These are phyloP conservation scores for Pythium plurisporium DNA, from an alignment of 352 stramenopile genomes.

Conservation along the genomic window DNA sequence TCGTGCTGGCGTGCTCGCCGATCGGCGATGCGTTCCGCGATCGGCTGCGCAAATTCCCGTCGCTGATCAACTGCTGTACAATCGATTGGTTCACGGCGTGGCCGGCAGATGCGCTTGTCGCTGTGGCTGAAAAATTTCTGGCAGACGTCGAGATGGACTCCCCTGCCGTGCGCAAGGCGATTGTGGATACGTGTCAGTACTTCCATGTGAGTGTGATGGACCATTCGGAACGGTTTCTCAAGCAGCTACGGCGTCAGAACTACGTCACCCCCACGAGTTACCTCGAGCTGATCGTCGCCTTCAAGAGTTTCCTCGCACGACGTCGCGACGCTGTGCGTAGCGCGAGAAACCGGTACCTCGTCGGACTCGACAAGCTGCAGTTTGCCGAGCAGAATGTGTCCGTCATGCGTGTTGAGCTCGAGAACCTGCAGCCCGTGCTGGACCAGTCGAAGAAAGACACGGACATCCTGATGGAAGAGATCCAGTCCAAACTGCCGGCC, in stretches of 20 bases:
- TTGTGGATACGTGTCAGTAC: no score
- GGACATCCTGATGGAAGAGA: slow-evolving; percentile 91
- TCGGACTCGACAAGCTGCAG: slow-evolving; percentile 92
- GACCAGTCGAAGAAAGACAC: slow-evolving; percentile 90
- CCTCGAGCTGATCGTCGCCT: slow-evolving; percentile 93
- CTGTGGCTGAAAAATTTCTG: slow-evolving; percentile 89
- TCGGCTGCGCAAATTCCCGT: slow-evolving; percentile 93
- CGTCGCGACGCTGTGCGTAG: slow-evolving; percentile 81
- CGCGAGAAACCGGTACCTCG: slow-evolving; percentile 85
- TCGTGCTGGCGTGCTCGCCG: slow-evolving; percentile 91
- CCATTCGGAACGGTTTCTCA: slow-evolving; percentile 70
- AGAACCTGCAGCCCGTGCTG: slow-evolving; percentile 92
- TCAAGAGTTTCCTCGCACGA: slow-evolving; percentile 86
- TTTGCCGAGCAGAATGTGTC: slow-evolving; percentile 92
- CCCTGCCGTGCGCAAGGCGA: no score
- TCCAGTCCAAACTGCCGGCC: slow-evolving; percentile 89
- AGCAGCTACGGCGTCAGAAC: slow-evolving; percentile 85
- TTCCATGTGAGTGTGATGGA: slow-evolving; percentile 91
- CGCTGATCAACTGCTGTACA: slow-evolving; percentile 92
- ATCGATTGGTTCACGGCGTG: slow-evolving; percentile 97
- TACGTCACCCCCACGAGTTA: slow-evolving; percentile 96
- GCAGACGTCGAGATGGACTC: no score
- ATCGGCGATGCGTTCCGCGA: slow-evolving; percentile 91
- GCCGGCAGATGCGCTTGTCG: slow-evolving; percentile 92
- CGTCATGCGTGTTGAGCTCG: slow-evolving; percentile 92